Percentiles rank a stretch among this genome's conserved stretches.
phyloP scores from a whole-genome alignment of 2,329 filamentous ascomycete genomes.

The Alternaria hordeiaustralica region DNA sequence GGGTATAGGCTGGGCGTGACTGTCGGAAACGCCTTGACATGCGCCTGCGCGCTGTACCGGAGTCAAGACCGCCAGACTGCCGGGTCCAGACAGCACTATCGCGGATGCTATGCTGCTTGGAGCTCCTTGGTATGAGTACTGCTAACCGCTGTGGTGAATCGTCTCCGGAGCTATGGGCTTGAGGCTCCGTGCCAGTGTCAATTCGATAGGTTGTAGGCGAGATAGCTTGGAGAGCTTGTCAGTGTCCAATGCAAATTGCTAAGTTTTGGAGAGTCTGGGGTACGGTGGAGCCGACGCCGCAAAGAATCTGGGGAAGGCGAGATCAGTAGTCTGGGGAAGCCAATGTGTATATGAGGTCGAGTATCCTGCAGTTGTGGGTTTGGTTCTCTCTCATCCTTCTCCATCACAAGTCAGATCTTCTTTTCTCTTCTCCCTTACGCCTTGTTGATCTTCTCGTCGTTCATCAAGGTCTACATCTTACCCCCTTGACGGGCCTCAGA shows the following conservation, averaged over 20 bases:
- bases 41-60: not conserved
- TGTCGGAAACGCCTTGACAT: not conserved
- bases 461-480: not conserved
- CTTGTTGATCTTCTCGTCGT: not conserved
- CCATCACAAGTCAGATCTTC: not conserved
- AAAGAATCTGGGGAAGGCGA: slow-evolving; percentile 19
- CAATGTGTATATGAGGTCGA: slow-evolving; percentile 13
- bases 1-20: slow-evolving; percentile 5
- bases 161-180: slow-evolving; percentile 11
- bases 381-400: not conserved
- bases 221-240: not conserved
- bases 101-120: slow-evolving; percentile 1
- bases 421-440: not conserved
- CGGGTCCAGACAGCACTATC: slow-evolving; percentile 2
- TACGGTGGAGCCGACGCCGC: slow-evolving; percentile 14
- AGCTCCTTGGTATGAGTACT: not conserved
- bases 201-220: not conserved
- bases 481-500: not conserved
- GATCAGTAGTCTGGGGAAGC: not conserved
- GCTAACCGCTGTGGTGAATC: slow-evolving; percentile 3
- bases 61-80: slow-evolving; percentile 7
- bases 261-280: slow-evolving; percentile 14
- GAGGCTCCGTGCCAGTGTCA: not conserved
- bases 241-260: slow-evolving; percentile 1
- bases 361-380: not conserved